A percentile compares a stretch with the other conserved stretches of the same genome.
Evolutionary conservation across 148 eudicot genomes (phyloP).

Genomic region (Camellia sinensis): DNA sequence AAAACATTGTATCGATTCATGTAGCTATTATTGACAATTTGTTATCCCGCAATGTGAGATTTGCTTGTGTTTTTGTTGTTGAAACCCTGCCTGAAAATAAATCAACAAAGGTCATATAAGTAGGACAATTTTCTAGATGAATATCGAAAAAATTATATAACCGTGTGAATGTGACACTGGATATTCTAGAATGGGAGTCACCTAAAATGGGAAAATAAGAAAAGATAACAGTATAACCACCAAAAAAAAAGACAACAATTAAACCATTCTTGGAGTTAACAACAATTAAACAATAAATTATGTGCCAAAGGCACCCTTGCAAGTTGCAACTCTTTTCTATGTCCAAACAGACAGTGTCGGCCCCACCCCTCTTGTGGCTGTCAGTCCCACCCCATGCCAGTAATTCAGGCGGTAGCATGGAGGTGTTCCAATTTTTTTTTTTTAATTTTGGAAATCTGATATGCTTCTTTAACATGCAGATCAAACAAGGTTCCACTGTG

Average conservation of each 20-base stretch:
- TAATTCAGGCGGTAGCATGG: no score
- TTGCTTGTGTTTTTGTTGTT: constrained; percentile 21
- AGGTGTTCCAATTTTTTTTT: no score
- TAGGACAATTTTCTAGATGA: not conserved
- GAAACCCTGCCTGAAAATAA: constrained; percentile 26
- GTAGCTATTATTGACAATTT: constrained; percentile 25
- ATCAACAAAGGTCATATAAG: not conserved
- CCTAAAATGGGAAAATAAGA: not conserved
- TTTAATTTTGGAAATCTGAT: not conserved
- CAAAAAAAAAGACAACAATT: not conserved
- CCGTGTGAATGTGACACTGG: not conserved
- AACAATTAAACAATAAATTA: not conserved
- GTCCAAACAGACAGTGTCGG: not conserved
- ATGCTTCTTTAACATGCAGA: not conserved
- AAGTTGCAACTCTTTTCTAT: no score
- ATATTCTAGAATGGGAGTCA: not conserved
- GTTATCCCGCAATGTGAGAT: constrained; percentile 5
- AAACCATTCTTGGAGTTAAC: not conserved
- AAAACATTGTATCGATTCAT: constrained; percentile 1
- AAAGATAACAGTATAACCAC: not conserved
- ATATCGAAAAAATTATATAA: not conserved
- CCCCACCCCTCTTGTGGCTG: no score
- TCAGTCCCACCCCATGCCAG: no score
- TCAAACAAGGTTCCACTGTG: not conserved
- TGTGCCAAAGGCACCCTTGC: not conserved